These are phyloP conservation scores for Cubamyces lactineus DNA, from an alignment of 768 basidiomycete genomes.

Conservation along the genomic window DNA sequence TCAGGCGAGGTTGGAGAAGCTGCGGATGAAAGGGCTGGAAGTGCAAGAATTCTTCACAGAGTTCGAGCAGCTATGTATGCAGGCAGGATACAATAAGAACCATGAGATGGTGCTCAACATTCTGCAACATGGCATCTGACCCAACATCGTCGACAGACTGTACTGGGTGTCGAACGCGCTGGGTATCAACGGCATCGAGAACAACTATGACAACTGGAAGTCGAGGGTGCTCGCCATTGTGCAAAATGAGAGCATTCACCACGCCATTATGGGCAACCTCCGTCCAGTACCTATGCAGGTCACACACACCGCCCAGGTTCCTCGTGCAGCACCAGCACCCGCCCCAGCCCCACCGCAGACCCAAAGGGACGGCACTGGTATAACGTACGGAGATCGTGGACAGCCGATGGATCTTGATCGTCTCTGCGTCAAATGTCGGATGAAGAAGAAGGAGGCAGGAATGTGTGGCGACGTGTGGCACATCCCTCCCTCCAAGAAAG, in stretches of 20 bases:
- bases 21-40: neutral
- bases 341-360: too few relatives aligned
- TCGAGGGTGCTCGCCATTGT: neutral
- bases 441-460: neutral
- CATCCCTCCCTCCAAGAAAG: neutral
- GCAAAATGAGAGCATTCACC: neutral
- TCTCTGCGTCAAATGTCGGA: neutral
- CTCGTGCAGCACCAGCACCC: too few relatives aligned
- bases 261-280: neutral
- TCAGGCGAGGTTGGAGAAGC: neutral
- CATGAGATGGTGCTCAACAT: neutral
- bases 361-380: neutral
- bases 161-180: neutral
- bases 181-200: neutral
- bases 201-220: neutral
- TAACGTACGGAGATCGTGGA: neutral
- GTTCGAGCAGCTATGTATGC: neutral
- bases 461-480: constrained; percentile 1
- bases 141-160: neutral
- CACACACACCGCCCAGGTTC: too few relatives aligned
- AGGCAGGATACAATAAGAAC: neutral
- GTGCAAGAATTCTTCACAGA: neutral
- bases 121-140: neutral
- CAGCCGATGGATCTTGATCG: neutral
- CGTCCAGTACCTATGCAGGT: too few relatives aligned